Evolutionary conservation across 179 eudicot genomes (phyloP), one percentile per base, ranked within the genome.

Genomic region (Beta macrorhiza): DNA sequence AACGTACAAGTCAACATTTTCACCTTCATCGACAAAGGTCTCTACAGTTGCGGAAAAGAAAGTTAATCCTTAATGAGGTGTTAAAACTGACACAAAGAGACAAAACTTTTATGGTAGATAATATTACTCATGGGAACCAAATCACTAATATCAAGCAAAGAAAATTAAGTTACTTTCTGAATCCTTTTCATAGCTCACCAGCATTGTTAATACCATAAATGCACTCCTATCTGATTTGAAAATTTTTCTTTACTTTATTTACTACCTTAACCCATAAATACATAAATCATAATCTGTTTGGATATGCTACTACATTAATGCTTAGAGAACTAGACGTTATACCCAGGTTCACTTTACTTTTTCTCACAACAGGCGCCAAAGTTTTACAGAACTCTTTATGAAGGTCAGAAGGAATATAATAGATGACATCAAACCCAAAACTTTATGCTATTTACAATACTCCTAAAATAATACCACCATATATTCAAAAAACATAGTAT

Each of bases 201-300:
- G 25, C 25, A 25, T 25, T 55, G 59, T 52, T 76, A 64, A 64
- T 37, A 17, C 78, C 77, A 79, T 81, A 74, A 85, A 76, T 83
- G 83, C 79, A 83, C 37, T 52, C 76, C 25, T 25, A 0, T 25
- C 25, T 25, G 25, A 25, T 79, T 56, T 58, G 29, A 37, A 20
- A 64, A 5, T 29, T 19, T 59, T 59, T 59, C 9, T 76, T 53
- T 20, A 25, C 5, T 63, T 52, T 63, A 78, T 75, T 75, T 72
- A 45, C 69, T 4, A n/a, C 55, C 55, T 74, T 45, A 52, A 47
- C 74, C 75, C 67, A 78, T 70, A 78, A 12, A 42, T 69, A 75
- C 72, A 81, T 62, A 58, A 72, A 57, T 49, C n/a, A 51, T 56
- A 47, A 80, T 79, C 78, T 69, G 75, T 63, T 78, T 42, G 55